These are phyloP conservation scores for Dillenia suffruticosa DNA, from an alignment of 164 flowering plant species.

Conservation along the genomic window DNA sequence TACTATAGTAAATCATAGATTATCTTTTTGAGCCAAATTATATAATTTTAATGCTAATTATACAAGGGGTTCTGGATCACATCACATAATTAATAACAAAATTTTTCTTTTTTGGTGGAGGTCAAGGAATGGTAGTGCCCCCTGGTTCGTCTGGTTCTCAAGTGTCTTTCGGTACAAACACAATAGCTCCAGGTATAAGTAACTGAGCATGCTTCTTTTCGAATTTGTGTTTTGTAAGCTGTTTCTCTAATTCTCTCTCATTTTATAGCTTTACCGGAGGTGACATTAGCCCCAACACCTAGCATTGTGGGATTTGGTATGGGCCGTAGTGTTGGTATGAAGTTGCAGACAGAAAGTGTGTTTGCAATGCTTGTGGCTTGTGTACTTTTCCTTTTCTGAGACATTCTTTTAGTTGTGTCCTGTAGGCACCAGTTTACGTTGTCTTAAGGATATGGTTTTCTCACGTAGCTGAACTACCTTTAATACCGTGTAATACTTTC, in stretches of 20 bases:
- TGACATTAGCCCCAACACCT: constrained; percentile 28
- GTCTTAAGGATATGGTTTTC: too few species aligned
- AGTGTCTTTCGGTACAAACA: constrained; percentile 26
- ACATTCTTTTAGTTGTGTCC: too few species aligned
- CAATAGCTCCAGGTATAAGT: constrained; percentile 37
- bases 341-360: constrained; percentile 6
- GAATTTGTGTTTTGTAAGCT: not conserved
- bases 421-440: too few species aligned
- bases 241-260: not conserved
- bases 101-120: constrained; percentile 2
- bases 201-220: not conserved
- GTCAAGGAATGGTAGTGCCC: constrained; percentile 20
- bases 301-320: constrained; percentile 20
- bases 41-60: not conserved
- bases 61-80: not conserved
- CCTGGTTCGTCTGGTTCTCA: constrained; percentile 34
- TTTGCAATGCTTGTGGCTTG: constrained; percentile 1
- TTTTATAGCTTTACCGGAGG: constrained; percentile 37
- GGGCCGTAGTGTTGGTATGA: constrained; percentile 7
- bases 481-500: too few species aligned
- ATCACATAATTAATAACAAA: not conserved
- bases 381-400: too few species aligned
- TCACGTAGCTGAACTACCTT: too few species aligned
- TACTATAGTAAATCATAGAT: constrained; percentile 5
- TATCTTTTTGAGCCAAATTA: not conserved